Percentiles rank a stretch among this genome's conserved stretches.
Evolutionary conservation across 2,329 filamentous ascomycete genomes (phyloP).

Genomic region (Ophiostoma populinum): DNA sequence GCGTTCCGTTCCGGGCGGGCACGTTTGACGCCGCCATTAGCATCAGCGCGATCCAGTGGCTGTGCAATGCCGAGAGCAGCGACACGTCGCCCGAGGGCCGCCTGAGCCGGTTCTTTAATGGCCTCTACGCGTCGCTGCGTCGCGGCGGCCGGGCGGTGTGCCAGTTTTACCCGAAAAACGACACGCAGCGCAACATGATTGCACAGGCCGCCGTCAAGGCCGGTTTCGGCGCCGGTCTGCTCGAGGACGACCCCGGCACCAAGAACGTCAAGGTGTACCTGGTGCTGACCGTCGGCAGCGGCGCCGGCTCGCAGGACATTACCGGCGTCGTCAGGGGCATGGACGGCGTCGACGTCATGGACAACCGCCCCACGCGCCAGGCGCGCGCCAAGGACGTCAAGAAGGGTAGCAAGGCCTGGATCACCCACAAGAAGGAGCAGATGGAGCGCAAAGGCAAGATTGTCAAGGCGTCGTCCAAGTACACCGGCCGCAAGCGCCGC

Average conservation of each 20-base stretch:
- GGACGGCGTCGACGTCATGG: constrained; percentile 71
- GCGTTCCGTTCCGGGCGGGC: constrained; percentile 81
- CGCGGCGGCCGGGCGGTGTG: constrained; percentile 82
- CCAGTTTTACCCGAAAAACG: constrained; percentile 97
- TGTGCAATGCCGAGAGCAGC: constrained; percentile 85
- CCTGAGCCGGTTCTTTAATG: constrained; percentile 77
- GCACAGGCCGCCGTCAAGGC: constrained; percentile 77
- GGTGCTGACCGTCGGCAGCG: constrained; percentile 71
- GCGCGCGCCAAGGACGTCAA: constrained; percentile 35
- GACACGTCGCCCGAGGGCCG: constrained; percentile 68
- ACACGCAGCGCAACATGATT: constrained; percentile 82
- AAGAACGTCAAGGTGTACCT: constrained; percentile 97
- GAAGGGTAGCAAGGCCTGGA: constrained; percentile 78
- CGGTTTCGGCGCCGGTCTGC: constrained; percentile 82
- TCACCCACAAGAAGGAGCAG: constrained; percentile 74
- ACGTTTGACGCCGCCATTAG: constrained; percentile 89
- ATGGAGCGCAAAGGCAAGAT: constrained; percentile 91
- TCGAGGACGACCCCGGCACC: constrained; percentile 90
- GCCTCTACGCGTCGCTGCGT: constrained; percentile 67
- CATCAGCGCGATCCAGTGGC: constrained; percentile 94
- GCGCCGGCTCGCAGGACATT: constrained; percentile 52
- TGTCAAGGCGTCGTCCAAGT: constrained; percentile 82
- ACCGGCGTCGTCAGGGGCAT: constrained; percentile 78
- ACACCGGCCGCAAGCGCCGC: constrained; percentile 77
- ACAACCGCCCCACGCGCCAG: constrained; percentile 40